Base-by-base conservation (phyloP, 495 filamentous ascomycete species). In the Daldinia vernicosa region DNA sequence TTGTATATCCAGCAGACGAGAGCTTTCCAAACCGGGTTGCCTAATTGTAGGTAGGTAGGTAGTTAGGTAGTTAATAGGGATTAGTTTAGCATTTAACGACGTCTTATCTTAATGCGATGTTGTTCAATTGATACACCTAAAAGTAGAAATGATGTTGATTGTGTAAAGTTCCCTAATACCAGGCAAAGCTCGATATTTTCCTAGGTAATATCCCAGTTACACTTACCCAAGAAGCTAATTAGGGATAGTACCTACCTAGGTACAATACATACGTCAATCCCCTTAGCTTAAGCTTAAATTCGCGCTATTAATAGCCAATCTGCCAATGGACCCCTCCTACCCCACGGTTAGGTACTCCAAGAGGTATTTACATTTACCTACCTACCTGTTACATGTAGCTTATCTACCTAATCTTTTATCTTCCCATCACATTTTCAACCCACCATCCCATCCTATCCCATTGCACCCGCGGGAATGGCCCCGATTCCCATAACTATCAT, bases 401-500 rank as follows among this genome's bases (percentile, higher is more conserved):
- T 9, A 32, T 33, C 32, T 33, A 17, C n/a, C n/a, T n/a, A n/a
- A n/a, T 51, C 8, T 51, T 26, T 51, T 26, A 14, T 26, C 17
- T 26, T 9, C 12, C 22, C 45, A 54, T 54, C 7, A 19, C 14
- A 9, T 35, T 9, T 56, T 30, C 1, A 32, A 32, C 2, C 12
- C 50, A 6, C 50, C 24, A 24, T 24, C 12, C 50, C 8, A 22
- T 19, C 3, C 28, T 1, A 11, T 32, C 52, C 30, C 52, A 9
- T 22, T 19, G 33, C 15, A 39, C 37, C 28, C 37, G 27, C 37
- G 22, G 54, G 45, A 50, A 87, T 89, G 86, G 63, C 87, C 5
- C 90, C 92, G 24, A 94, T 92, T 71, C 94, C 95, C 35, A 89
- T 98, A 77, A 98, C 95, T 53, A 96, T 98, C 75, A 79, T 99